These are phyloP conservation scores for Dendrostoma leiphaemia DNA, from an alignment of 2,329 filamentous ascomycete genomes.

Conservation along the genomic window DNA sequence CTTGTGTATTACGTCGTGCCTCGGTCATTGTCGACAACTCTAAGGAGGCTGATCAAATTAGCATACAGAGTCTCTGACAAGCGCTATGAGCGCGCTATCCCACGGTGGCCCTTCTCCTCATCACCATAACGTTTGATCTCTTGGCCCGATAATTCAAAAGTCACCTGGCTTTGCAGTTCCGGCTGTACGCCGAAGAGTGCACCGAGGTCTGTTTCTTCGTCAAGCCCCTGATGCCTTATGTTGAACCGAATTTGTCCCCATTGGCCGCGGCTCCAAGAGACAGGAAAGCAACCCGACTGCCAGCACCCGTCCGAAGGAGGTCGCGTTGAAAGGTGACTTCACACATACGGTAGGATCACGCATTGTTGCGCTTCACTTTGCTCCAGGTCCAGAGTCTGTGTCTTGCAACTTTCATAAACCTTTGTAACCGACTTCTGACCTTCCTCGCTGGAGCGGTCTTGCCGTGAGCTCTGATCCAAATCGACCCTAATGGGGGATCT, in stretches of 20 bases:
- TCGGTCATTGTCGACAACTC: neutral
- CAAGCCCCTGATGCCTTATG: neutral
- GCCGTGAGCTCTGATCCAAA: neutral
- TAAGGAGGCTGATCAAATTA: neutral
- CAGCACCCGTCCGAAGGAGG: too few relatives aligned
- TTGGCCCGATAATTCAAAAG: too few relatives aligned
- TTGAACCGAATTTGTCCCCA: neutral
- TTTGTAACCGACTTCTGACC: conserved; percentile 13
- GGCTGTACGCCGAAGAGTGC: too few relatives aligned
- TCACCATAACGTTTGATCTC: neutral
- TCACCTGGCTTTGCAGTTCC: neutral
- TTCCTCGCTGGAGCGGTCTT: neutral
- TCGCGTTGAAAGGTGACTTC: neutral
- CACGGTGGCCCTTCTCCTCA: neutral
- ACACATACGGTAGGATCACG: neutral
- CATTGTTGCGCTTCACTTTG: conserved; percentile 4
- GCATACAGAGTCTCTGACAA: neutral
- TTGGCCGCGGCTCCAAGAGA: neutral
- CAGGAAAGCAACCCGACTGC: neutral
- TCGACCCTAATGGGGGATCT: neutral
- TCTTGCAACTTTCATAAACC: conserved; percentile 13
- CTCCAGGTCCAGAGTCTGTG: conserved; percentile 16
- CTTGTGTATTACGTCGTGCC: conserved; percentile 9
- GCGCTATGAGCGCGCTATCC: neutral
- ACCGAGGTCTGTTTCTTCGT: neutral